These are phyloP conservation scores for Pachysandra terminalis DNA, from an alignment of 164 flowering plant genomes.

Conservation along the genomic window DNA sequence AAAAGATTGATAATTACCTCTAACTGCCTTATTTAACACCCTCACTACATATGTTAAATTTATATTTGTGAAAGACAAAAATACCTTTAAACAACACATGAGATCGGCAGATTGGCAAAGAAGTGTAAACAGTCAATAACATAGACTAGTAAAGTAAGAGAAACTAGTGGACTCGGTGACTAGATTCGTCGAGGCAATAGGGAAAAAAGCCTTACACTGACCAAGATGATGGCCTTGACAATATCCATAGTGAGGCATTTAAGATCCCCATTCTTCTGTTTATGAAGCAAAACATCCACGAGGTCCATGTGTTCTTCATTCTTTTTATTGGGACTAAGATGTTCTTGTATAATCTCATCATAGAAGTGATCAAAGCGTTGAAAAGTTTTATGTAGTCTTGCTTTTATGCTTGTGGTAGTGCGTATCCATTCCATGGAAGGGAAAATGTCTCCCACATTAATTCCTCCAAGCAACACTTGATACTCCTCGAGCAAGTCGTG, in stretches of 20 bases:
- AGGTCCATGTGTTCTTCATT: slow-evolving; percentile 39
- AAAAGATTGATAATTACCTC: no score
- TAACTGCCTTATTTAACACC: no score
- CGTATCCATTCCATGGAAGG: slow-evolving; percentile 50
- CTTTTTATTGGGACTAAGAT: slow-evolving; percentile 17
- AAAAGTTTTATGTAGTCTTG: slow-evolving; percentile 29
- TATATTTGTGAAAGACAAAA: no score
- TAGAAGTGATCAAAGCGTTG: slow-evolving; percentile 39
- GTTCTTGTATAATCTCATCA: slow-evolving; percentile 43
- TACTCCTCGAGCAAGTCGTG: slow-evolving; percentile 47
- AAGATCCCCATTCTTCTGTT: slow-evolving; percentile 24
- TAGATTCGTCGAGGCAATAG: neutral
- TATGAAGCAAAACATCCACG: slow-evolving; percentile 47
- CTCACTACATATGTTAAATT: no score
- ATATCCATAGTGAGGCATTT: slow-evolving; percentile 46
- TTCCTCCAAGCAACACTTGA: slow-evolving; percentile 52
- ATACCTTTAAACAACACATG: no score
- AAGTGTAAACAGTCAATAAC: no score
- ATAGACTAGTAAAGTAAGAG: no score
- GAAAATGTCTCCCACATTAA: slow-evolving; percentile 53
- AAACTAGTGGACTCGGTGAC: no score
- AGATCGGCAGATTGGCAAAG: no score
- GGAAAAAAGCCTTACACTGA: slow-evolving; percentile 11
- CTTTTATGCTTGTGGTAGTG: slow-evolving; percentile 38
- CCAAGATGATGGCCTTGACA: slow-evolving; percentile 56